Evolutionary conservation across 1,284 basidiomycete genomes (phyloP).

Genomic region (Agroathelia rolfsii): DNA sequence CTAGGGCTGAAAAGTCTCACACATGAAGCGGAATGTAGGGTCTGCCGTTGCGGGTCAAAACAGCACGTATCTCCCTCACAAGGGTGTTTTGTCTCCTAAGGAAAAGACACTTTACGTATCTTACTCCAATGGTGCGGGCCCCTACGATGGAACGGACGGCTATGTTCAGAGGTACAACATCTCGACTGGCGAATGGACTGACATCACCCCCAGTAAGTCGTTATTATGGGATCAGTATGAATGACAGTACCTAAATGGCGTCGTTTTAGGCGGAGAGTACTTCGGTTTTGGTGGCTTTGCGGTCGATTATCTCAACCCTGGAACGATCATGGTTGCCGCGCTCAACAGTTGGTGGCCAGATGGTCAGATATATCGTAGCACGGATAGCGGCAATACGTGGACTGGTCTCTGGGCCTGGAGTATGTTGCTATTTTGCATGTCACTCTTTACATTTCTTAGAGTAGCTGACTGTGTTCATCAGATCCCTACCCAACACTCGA

Average conservation of each 20-base stretch:
- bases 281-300: conserved; percentile 50
- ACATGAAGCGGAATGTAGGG: conserved; percentile 27
- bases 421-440: too few species aligned
- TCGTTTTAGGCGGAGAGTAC: conserved; percentile 33
- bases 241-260: too few species aligned
- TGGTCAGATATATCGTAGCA: conserved; percentile 57
- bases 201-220: conserved; percentile 50
- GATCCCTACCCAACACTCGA: conserved; percentile 37
- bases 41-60: conserved; percentile 46
- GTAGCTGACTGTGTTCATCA: conserved; percentile 5
- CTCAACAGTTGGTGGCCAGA: conserved; percentile 44
- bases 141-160: conserved; percentile 46
- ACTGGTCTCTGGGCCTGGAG: conserved; percentile 47
- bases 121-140: conserved; percentile 37
- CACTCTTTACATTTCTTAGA: not conserved
- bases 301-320: conserved; percentile 48
- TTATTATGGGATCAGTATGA: too few species aligned
- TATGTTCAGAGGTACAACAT: conserved; percentile 44
- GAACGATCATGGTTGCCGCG: conserved; percentile 58
- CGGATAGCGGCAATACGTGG: conserved; percentile 44
- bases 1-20: conserved; percentile 2
- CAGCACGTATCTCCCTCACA: conserved; percentile 50
- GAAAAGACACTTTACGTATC: conserved; percentile 51
- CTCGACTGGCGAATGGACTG: conserved; percentile 38
- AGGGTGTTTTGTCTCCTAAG: conserved; percentile 48